A percentile compares a stretch with the other conserved stretches of the same genome.
Conservation (phyloP, 208 protist species). For the Angomonas deanei region DNA sequence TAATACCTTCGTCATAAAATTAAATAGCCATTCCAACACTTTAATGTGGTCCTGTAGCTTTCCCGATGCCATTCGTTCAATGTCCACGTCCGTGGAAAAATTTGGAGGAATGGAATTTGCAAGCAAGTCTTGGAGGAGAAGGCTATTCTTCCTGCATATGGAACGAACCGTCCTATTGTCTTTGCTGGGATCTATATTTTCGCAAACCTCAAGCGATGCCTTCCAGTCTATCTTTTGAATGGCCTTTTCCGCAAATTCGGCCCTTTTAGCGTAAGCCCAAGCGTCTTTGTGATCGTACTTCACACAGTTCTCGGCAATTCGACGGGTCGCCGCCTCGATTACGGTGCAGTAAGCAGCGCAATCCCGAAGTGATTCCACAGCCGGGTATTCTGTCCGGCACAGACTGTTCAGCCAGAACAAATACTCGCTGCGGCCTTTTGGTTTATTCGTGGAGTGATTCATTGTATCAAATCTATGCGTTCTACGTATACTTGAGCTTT, state of each 20-base stretch:
- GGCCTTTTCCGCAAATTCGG: constrained; percentile 6
- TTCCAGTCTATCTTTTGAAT: constrained; percentile 49
- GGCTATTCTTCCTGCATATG: constrained; percentile 57
- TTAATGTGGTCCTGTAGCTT: constrained; percentile 81
- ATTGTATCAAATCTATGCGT: not conserved
- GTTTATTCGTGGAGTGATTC: not conserved
- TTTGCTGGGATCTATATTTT: constrained; percentile 44
- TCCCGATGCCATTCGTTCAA: constrained; percentile 50
- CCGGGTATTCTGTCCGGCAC: constrained; percentile 69
- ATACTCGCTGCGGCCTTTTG: constrained; percentile 50
- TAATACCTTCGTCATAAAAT: constrained; percentile 72
- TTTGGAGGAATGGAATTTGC: constrained; percentile 46
- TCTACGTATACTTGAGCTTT: not conserved
- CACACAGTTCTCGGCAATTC: constrained; percentile 55
- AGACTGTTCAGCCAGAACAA: constrained; percentile 79
- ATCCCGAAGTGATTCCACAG: constrained; percentile 75
- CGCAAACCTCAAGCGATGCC: constrained; percentile 50
- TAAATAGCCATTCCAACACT: constrained; percentile 71
- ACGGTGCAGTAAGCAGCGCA: constrained; percentile 78
- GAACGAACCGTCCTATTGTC: constrained; percentile 40
- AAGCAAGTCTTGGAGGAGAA: constrained; percentile 66
- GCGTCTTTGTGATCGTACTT: not conserved
- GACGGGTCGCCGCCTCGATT: constrained; percentile 56
- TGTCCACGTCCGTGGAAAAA: constrained; percentile 41
- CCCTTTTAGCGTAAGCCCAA: not conserved